Evolutionary conservation across 2,329 filamentous ascomycete species (phyloP), one percentile per base, ranked within the genome.

Genomic region (Penicillium sp.): DNA sequence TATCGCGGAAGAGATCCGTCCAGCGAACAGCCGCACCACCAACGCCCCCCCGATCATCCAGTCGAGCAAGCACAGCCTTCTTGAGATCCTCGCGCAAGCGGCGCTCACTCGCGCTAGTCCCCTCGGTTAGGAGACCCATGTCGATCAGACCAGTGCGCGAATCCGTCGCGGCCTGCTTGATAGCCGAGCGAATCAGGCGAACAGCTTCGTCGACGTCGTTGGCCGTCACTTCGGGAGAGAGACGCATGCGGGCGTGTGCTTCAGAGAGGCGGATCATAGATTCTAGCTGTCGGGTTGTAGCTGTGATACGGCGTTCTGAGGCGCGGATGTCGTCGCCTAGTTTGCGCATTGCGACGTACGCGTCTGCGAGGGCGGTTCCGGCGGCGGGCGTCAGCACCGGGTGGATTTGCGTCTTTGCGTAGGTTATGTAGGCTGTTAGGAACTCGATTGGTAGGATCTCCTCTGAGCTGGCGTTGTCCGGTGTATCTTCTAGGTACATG

Each of bases 121-220:
- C 94, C 68, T 97, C 94, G 0, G 92, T 97, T 56, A 99, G 79
- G 42, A 99, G 79, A 49, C 89, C 89, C 94, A 99, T 97, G 69
- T 99, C 94, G 66, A 99, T 97, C 51, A 96, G 81, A 49, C 94
- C 94, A 0, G 87, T 90, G 63, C 96, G 82, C 0, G 90, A 78
- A 69, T 99, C 95, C 0, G 95, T 99, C n/a, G 94, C 94, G 0
- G 93, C 90, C 59, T 96, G 95, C 80, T 97, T 97, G 67, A 99
- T 84, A 1, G 95, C 94, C 1, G 87, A 89, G 67, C 93, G 91
- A 73, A 99, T 99, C 34, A 99, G 80, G 9, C 94, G 88, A 40
- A 96, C 90, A 0, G 94, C 92, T 76, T 99, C 94, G 43, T 85
- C 78, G 5, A 99, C 95, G 66, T 99, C 95, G 42, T 83, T 82